A percentile compares a stretch with the other conserved stretches of the same genome.
These are phyloP conservation scores for Boletus barrowsii DNA, from an alignment of 768 basidiomycete genomes.

Conservation along the genomic window DNA sequence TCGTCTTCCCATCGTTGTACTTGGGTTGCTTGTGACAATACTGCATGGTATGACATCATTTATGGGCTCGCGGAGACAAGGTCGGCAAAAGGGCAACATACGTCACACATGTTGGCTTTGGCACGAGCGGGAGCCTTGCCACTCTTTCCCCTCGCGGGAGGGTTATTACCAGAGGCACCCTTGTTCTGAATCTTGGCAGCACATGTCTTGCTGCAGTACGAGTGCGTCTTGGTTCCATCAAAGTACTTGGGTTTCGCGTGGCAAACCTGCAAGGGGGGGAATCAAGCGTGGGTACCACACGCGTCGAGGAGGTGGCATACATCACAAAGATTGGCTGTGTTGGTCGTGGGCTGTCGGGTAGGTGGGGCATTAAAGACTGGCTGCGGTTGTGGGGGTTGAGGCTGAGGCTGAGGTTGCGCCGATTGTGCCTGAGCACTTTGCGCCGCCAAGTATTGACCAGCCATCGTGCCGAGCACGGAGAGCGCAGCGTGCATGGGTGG, in stretches of 20 bases:
- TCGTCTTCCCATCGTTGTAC: slow-evolving; percentile 52
- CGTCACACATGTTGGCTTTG: slow-evolving; percentile 47
- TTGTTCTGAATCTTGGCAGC: slow-evolving; percentile 43
- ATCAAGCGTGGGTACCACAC: slow-evolving; percentile 1
- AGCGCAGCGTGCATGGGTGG: slow-evolving; percentile 37
- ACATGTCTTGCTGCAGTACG: slow-evolving; percentile 59
- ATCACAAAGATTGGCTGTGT: slow-evolving; percentile 45
- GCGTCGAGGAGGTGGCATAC: slow-evolving; percentile 33
- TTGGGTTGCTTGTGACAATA: slow-evolving; percentile 61
- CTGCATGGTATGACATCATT: slow-evolving; percentile 30
- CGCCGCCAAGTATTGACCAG: slow-evolving; percentile 35
- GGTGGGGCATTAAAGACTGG: slow-evolving; percentile 11
- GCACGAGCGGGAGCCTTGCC: slow-evolving; percentile 23
- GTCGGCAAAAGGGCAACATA: slow-evolving; percentile 29
- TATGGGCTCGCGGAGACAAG: neutral
- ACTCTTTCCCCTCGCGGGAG: slow-evolving; percentile 26
- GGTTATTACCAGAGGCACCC: slow-evolving; percentile 23
- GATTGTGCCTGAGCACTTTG: slow-evolving; percentile 30
- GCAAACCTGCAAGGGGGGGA: slow-evolving; percentile 42
- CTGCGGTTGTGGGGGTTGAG: slow-evolving; percentile 23
- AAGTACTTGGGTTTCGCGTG: slow-evolving; percentile 52
- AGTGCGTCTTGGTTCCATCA: slow-evolving; percentile 54
- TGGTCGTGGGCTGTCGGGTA: slow-evolving; percentile 20
- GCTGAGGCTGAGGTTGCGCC: slow-evolving; percentile 10
- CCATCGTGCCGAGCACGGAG: slow-evolving; percentile 35